These are phyloP conservation scores for Chlorella sp. DNA, from an alignment of 139 green algal species.

Conservation along the genomic window DNA sequence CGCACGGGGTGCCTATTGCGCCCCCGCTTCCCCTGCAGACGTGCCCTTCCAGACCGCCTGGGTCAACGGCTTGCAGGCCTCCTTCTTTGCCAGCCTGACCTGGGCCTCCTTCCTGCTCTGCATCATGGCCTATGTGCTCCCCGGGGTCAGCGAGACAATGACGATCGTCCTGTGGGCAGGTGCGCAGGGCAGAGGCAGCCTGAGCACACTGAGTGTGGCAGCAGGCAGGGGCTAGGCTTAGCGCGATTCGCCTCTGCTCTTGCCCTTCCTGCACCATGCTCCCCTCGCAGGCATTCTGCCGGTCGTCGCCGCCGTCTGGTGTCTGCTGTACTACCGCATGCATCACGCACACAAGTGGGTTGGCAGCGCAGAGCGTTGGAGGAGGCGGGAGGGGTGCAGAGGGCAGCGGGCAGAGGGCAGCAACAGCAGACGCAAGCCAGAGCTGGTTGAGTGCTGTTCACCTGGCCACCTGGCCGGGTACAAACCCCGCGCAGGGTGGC, in stretches of 20 bases:
- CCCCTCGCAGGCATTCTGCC: constrained; percentile 10
- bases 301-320: not conserved
- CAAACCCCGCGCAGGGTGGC: not conserved
- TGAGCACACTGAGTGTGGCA: not conserved
- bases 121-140: constrained; percentile 17
- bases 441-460: too few relatives aligned
- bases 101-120: constrained; percentile 34
- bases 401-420: too few relatives aligned
- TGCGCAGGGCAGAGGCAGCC: not conserved
- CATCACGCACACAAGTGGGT: constrained; percentile 1
- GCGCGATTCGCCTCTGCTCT: too few relatives aligned
- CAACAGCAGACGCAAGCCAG: too few relatives aligned
- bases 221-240: too few relatives aligned
- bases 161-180: constrained; percentile 25
- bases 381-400: too few relatives aligned
- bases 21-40: not conserved
- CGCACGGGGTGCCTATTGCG: too few relatives aligned
- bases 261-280: not conserved
- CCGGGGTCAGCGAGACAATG: not conserved
- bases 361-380: too few relatives aligned
- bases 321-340: constrained; percentile 8
- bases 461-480: too few relatives aligned
- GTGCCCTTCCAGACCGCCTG: constrained; percentile 42
- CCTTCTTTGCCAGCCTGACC: constrained; percentile 40
- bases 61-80: constrained; percentile 46